Evolutionary conservation across 257 asterid genomes (phyloP).

Genomic region (Galeopsis tetrahit): DNA sequence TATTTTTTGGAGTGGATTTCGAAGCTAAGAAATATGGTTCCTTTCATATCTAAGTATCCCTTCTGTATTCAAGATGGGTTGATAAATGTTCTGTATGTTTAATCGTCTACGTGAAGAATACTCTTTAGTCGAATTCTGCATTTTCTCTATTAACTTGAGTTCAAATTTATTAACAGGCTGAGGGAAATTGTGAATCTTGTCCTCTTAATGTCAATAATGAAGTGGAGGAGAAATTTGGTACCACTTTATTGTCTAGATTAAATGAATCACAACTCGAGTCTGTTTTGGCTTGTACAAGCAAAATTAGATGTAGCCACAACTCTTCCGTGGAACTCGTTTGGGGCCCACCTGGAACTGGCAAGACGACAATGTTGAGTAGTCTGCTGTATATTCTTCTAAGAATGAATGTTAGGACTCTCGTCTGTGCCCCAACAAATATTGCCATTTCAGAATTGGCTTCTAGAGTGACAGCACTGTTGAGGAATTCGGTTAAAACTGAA

Average conservation of each 20-base stretch:
- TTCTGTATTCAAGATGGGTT: too few species aligned
- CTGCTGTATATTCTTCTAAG: background rate
- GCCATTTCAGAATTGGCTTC: background rate
- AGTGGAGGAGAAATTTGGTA: background rate
- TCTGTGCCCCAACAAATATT: conserved; percentile 1
- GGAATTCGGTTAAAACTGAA: background rate
- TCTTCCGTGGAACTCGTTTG: background rate
- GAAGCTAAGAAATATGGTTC: too few species aligned
- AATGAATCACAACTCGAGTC: background rate
- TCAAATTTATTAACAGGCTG: background rate
- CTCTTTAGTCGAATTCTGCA: background rate
- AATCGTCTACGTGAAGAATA: too few species aligned
- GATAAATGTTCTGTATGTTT: too few species aligned
- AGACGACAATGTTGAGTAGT: conserved; percentile 2
- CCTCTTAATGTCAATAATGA: background rate
- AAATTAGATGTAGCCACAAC: background rate
- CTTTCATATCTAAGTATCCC: too few species aligned
- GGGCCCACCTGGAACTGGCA: background rate
- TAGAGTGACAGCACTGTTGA: background rate
- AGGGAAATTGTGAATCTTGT: background rate
- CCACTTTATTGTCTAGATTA: background rate
- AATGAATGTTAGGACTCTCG: background rate
- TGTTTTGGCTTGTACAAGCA: background rate
- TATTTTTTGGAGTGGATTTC: too few species aligned
- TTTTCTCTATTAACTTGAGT: background rate